Conservation (phyloP, 2,329 filamentous ascomycete species). For the Scedosporium minutisporum region DNA sequence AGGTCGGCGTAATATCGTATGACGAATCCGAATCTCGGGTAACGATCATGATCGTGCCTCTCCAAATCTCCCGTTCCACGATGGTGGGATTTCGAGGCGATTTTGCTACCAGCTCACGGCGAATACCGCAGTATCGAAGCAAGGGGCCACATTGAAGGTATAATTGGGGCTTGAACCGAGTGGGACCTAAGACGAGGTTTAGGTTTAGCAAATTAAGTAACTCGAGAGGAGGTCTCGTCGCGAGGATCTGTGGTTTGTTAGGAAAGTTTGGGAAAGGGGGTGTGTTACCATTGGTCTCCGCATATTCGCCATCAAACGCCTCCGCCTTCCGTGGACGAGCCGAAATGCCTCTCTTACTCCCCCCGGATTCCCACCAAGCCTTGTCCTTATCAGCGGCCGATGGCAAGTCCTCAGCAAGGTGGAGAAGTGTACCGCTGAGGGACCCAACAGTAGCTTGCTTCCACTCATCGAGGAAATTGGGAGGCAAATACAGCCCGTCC, state of each 20-base stretch:
- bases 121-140: slow-evolving; percentile 79
- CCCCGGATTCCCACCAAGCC: slow-evolving; percentile 69
- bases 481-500: slow-evolving; percentile 47
- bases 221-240: no score
- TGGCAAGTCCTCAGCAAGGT: slow-evolving; percentile 36
- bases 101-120: slow-evolving; percentile 43
- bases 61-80: slow-evolving; percentile 70
- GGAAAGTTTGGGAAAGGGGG: not conserved
- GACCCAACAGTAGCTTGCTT: slow-evolving; percentile 55
- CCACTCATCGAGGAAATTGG: slow-evolving; percentile 62
- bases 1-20: slow-evolving; percentile 66
- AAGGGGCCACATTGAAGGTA: slow-evolving; percentile 87
- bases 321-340: slow-evolving; percentile 46
- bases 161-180: slow-evolving; percentile 71
- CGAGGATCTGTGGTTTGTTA: not conserved
- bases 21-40: slow-evolving; percentile 76
- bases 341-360: slow-evolving; percentile 35
- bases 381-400: slow-evolving; percentile 37
- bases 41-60: slow-evolving; percentile 91
- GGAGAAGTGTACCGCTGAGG: slow-evolving; percentile 48
- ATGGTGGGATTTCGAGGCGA: slow-evolving; percentile 23
- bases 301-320: slow-evolving; percentile 58
- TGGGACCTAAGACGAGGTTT: slow-evolving; percentile 35
- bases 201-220: slow-evolving; percentile 7
- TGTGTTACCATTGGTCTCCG: slow-evolving; percentile 44